These are phyloP conservation scores for Nitzschia putrida DNA, from an alignment of 108 stramenopile genomes.

Conservation along the genomic window DNA sequence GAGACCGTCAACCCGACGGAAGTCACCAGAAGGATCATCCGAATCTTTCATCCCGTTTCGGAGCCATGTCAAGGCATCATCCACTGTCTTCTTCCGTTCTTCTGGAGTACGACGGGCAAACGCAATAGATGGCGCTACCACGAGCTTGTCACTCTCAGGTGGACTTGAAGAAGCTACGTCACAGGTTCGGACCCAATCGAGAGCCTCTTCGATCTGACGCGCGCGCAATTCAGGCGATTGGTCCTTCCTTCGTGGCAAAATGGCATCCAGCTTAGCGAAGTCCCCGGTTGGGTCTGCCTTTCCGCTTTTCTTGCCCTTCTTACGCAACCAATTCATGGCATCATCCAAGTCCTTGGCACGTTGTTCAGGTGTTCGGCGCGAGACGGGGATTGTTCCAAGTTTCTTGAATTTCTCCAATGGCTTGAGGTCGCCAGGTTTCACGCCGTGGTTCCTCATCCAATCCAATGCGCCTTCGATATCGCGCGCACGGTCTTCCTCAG, in stretches of 20 bases:
- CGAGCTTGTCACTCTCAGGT: neutral
- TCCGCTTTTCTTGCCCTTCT: conserved; percentile 7
- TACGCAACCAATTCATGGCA: conserved; percentile 26
- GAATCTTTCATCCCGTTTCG: conserved; percentile 28
- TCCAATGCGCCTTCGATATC: conserved; percentile 39
- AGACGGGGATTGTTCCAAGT: conserved; percentile 16
- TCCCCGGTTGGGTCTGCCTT: conserved; percentile 17
- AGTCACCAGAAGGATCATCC: conserved; percentile 21
- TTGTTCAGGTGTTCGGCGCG: conserved; percentile 20
- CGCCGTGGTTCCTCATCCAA: conserved; percentile 36
- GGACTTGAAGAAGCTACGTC: conserved; percentile 7
- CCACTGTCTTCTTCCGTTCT: conserved; percentile 20
- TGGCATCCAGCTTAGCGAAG: conserved; percentile 23
- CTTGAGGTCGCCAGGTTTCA: conserved; percentile 11
- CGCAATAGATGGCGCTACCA: neutral
- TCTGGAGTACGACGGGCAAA: conserved; percentile 13
- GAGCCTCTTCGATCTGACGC: conserved; percentile 29
- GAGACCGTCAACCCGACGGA: conserved; percentile 3
- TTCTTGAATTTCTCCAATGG: conserved; percentile 17
- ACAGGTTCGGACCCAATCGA: conserved; percentile 27
- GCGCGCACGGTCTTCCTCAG: conserved; percentile 31
- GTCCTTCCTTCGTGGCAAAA: conserved; percentile 29
- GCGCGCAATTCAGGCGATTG: conserved; percentile 26
- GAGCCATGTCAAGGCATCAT: conserved; percentile 19
- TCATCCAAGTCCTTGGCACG: conserved; percentile 21